Percentiles rank a stretch among this genome's conserved stretches.
phyloP scores from a whole-genome alignment of 225 moss, liverwort and hornwort genomes.

The Pseudisothecium myosuroides region DNA sequence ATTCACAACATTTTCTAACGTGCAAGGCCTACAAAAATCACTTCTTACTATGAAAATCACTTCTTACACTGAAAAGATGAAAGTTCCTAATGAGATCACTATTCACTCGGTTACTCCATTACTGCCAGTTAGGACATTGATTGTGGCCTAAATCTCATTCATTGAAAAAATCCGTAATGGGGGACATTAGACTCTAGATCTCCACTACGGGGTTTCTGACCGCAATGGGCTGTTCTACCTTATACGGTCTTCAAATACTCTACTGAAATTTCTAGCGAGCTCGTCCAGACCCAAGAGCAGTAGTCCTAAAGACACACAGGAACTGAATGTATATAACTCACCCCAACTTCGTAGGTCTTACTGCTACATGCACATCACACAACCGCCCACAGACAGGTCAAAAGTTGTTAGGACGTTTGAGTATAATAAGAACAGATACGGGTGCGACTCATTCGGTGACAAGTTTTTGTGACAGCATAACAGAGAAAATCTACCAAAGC shows the following conservation, averaged over 20 bases:
- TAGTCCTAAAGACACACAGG: not conserved
- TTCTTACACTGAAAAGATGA: too few relatives aligned
- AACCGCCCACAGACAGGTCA: not conserved
- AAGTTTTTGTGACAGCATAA: not conserved
- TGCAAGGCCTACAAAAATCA: too few relatives aligned
- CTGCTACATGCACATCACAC: slow-evolving; percentile 4
- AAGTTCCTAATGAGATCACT: too few relatives aligned
- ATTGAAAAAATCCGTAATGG: too few relatives aligned
- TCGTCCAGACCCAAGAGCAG: not conserved
- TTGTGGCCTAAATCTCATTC: too few relatives aligned
- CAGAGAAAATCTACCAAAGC: not conserved
- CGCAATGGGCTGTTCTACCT: too few relatives aligned
- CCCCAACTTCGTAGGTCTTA: slow-evolving; percentile 38
- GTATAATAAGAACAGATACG: not conserved
- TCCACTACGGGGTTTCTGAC: too few relatives aligned
- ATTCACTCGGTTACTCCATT: too few relatives aligned
- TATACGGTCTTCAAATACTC: not conserved
- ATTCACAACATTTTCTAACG: too few relatives aligned
- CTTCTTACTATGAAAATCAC: too few relatives aligned
- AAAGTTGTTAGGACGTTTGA: not conserved
- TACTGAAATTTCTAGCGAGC: not conserved
- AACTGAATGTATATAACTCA: not conserved
- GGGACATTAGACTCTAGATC: too few relatives aligned
- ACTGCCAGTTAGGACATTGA: too few relatives aligned
- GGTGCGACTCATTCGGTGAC: not conserved